phyloP scores from a whole-genome alignment of 2,329 filamentous ascomycete species.

The Paecilomyces formosus region DNA sequence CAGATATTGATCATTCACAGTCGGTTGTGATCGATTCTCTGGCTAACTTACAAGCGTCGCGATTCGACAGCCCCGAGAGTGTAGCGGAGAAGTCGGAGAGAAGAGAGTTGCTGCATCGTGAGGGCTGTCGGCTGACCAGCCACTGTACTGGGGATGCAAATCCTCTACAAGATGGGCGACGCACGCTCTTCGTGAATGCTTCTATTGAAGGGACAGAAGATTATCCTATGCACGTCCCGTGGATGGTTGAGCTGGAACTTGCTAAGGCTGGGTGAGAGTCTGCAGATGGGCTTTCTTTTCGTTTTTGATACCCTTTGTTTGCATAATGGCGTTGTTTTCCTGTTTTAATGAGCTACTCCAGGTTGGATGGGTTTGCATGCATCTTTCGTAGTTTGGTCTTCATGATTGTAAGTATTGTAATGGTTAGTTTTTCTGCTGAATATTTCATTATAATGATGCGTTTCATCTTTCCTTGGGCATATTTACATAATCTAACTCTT shows the following conservation, averaged over 20 bases:
- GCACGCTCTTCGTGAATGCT: slow-evolving; percentile 56
- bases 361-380: too few relatives aligned
- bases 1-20: slow-evolving; percentile 36
- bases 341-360: too few relatives aligned
- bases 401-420: too few relatives aligned
- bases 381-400: too few relatives aligned
- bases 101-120: not conserved
- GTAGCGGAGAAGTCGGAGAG: not conserved
- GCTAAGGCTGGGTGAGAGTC: not conserved
- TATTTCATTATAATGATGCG: too few relatives aligned
- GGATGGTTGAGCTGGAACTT: not conserved
- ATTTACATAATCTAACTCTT: too few relatives aligned
- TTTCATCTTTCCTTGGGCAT: too few relatives aligned
- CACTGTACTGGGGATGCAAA: slow-evolving; percentile 27
- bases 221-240: not conserved
- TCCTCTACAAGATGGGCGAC: slow-evolving; percentile 29
- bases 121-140: slow-evolving; percentile 31
- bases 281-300: too few relatives aligned
- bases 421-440: too few relatives aligned
- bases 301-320: too few relatives aligned
- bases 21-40: slow-evolving; percentile 28
- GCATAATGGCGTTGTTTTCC: too few relatives aligned
- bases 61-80: not conserved
- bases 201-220: slow-evolving; percentile 39
- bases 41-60: not conserved